Percentiles rank a stretch among this genome's conserved stretches.
Evolutionary conservation across 225 moss, liverwort and hornwort species (phyloP).

Genomic region (Bryoerythrophyllum caledonicum): DNA sequence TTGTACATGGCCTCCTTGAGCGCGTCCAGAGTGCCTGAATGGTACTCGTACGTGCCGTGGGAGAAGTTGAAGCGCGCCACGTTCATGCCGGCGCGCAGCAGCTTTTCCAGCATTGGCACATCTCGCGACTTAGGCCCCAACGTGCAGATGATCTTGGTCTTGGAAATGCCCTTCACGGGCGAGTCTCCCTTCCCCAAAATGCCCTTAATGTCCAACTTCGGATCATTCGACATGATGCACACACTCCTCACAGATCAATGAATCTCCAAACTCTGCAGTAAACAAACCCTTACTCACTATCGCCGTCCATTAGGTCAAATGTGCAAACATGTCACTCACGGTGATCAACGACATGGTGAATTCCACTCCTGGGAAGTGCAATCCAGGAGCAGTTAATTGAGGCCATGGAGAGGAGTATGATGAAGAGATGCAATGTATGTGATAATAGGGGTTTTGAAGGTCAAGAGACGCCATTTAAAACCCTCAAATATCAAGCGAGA

Average conservation of each 20-base stretch:
- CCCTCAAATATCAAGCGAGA: constrained; percentile 26
- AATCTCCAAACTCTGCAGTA: neutral
- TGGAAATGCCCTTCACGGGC: constrained; percentile 35
- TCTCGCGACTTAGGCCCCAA: constrained; percentile 88
- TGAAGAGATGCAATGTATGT: constrained; percentile 36
- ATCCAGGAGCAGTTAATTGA: constrained; percentile 12
- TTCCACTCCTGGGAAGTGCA: constrained; percentile 1
- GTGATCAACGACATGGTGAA: too few species aligned
- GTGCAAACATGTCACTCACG: neutral
- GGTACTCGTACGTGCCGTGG: constrained; percentile 90
- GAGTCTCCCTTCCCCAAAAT: constrained; percentile 46
- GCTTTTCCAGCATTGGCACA: constrained; percentile 77
- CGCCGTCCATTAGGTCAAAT: neutral
- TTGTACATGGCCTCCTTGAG: constrained; percentile 80
- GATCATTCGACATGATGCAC: constrained; percentile 36
- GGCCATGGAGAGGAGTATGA: constrained; percentile 19
- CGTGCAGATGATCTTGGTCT: constrained; percentile 94
- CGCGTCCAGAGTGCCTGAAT: constrained; percentile 73
- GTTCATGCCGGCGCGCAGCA: constrained; percentile 88
- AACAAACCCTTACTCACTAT: neutral
- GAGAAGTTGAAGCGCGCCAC: constrained; percentile 96
- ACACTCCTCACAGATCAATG: constrained; percentile 3
- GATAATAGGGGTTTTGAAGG: constrained; percentile 18
- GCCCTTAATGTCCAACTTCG: constrained; percentile 51
- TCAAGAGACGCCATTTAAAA: constrained; percentile 43